Percentiles rank a stretch among this genome's conserved stretches.
Evolutionary conservation across 352 stramenopile genomes (phyloP).

Genomic region (Hyaloperonospora brassicae): DNA sequence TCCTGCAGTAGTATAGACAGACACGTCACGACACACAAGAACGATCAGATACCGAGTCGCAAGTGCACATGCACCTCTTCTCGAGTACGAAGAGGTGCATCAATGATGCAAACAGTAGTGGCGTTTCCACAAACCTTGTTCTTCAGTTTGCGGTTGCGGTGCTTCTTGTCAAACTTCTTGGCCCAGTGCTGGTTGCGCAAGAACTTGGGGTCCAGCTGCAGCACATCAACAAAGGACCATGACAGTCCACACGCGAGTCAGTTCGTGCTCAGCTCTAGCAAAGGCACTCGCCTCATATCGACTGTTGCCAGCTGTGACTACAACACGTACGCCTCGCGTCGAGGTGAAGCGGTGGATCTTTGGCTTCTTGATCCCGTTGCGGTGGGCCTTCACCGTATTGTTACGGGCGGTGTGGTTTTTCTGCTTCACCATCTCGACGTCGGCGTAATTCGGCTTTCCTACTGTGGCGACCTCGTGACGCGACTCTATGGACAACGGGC

Average conservation of each 20-base stretch:
- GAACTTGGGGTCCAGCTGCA: conserved; percentile 95
- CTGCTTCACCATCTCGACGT: conserved; percentile 87
- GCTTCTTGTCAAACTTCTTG: conserved; percentile 96
- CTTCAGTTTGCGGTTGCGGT: conserved; percentile 55
- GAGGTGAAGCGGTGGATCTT: conserved; percentile 93
- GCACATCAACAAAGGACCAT: not conserved
- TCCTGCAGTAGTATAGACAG: no score
- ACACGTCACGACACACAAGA: no score
- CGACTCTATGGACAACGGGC: conserved; percentile 14
- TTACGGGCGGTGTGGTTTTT: conserved; percentile 98
- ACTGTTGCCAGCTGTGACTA: not conserved
- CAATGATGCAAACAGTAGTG: not conserved
- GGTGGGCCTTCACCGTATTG: conserved; percentile 95
- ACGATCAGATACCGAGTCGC: no score
- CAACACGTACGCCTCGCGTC: conserved; percentile 83
- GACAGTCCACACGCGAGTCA: not conserved
- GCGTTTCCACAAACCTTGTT: conserved; percentile 36
- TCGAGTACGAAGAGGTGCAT: not conserved
- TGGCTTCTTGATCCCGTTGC: conserved; percentile 97
- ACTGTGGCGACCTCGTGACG: conserved; percentile 18
- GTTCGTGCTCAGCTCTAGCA: not conserved
- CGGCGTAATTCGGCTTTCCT: conserved; percentile 50
- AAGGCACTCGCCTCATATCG: not conserved
- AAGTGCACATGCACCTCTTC: no score
- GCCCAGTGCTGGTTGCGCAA: conserved; percentile 96